phyloP scores from a whole-genome alignment of 768 basidiomycete species.

The Macrolepiota dolichaula region DNA sequence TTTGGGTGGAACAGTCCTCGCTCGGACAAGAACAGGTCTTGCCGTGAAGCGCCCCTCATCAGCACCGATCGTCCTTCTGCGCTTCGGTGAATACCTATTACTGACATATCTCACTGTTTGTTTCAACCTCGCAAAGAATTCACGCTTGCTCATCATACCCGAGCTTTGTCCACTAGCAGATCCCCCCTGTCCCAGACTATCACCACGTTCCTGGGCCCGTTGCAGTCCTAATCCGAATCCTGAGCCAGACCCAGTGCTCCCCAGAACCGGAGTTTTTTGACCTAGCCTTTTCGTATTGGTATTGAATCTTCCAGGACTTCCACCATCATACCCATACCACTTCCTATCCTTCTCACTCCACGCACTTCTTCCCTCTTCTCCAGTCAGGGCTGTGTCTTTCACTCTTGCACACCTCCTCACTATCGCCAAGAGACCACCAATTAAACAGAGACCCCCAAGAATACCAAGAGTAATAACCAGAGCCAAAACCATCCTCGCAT shows the following conservation, averaged over 20 bases:
- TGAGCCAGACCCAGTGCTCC: not conserved
- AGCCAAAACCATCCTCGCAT: conserved; percentile 47
- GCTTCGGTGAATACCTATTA: conserved; percentile 45
- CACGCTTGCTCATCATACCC: conserved; percentile 64
- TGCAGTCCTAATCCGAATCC: conserved; percentile 45
- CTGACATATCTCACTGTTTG: conserved; percentile 69
- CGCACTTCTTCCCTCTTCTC: conserved; percentile 50
- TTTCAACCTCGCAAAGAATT: conserved; percentile 62
- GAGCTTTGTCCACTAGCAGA: conserved; percentile 34
- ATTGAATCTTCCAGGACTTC: not conserved
- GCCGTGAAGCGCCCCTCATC: conserved; percentile 21
- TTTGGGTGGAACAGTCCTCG: not conserved
- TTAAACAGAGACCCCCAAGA: conserved; percentile 53
- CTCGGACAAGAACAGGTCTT: conserved; percentile 45
- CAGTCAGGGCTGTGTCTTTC: conserved; percentile 51
- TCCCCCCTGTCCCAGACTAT: conserved; percentile 18
- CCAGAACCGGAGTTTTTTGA: not conserved
- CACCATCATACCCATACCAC: conserved; percentile 58
- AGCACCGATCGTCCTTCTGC: conserved; percentile 16
- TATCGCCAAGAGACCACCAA: conserved; percentile 53
- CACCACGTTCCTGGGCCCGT: conserved; percentile 41
- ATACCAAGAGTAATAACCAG: conserved; percentile 60
- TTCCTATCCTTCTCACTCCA: conserved; percentile 64
- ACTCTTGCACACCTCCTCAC: conserved; percentile 55
- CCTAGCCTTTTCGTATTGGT: not conserved